These are phyloP conservation scores for Penicillium sp. DNA, from an alignment of 2,329 filamentous ascomycete genomes.

Conservation along the genomic window DNA sequence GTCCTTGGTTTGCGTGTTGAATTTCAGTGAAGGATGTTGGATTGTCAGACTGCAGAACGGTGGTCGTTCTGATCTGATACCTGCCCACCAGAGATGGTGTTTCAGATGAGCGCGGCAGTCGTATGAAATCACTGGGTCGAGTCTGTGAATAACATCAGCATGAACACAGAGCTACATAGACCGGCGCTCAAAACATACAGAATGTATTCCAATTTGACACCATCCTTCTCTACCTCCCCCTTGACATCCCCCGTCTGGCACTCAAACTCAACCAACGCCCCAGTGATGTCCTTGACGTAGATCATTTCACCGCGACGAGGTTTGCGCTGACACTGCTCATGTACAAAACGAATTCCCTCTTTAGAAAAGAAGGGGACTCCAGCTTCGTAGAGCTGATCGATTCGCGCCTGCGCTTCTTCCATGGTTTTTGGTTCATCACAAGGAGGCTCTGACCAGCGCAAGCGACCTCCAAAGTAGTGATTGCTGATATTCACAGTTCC, in stretches of 20 bases:
- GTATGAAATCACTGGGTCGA: conserved; percentile 16
- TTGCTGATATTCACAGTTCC: background rate
- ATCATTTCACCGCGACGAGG: conserved; percentile 26
- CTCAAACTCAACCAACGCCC: conserved; percentile 17
- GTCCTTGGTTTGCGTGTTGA: conserved; percentile 25
- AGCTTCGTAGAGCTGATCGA: conserved; percentile 27
- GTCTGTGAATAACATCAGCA: conserved; percentile 2
- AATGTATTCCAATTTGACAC: background rate
- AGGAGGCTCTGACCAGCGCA: conserved; percentile 15
- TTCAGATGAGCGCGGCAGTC: conserved; percentile 17
- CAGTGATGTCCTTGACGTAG: conserved; percentile 22
- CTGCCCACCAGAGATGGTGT: conserved; percentile 13
- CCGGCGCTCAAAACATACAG: conserved; percentile 1
- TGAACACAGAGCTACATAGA: background rate
- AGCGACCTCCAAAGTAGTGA: conserved; percentile 6
- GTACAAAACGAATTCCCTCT: conserved; percentile 11
- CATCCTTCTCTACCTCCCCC: background rate
- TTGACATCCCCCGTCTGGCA: conserved; percentile 12
- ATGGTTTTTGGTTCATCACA: conserved; percentile 17
- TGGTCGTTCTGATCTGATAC: background rate
- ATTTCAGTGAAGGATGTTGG: conserved; percentile 12
- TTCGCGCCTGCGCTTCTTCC: conserved; percentile 25
- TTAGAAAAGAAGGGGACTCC: conserved; percentile 35
- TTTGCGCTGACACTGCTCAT: conserved; percentile 19
- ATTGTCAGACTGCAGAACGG: conserved; percentile 11